These are phyloP conservation scores for Mucor indicus DNA, from an alignment of 371 early-diverging fungal species.

Conservation along the genomic window DNA sequence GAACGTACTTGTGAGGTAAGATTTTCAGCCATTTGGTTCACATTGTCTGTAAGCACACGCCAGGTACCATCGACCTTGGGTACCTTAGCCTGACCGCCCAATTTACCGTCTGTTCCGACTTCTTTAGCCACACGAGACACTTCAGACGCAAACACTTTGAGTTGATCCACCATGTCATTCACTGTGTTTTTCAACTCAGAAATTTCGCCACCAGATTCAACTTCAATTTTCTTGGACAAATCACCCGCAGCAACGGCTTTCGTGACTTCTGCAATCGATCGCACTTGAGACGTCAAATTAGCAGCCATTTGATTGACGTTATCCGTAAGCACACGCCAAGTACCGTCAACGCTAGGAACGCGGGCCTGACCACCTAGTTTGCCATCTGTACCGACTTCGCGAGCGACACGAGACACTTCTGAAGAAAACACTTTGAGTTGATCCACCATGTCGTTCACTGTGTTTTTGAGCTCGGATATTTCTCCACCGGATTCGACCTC, in stretches of 20 bases:
- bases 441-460: conserved; percentile 42
- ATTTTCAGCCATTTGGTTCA: conserved; percentile 49
- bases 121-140: conserved; percentile 46
- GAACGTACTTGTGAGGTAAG: conserved; percentile 56
- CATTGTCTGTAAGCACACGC: conserved; percentile 49
- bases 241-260: conserved; percentile 53
- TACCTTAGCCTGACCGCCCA: conserved; percentile 51
- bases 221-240: conserved; percentile 51
- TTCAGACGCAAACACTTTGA: conserved; percentile 37
- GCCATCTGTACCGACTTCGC: conserved; percentile 52
- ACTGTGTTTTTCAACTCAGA: conserved; percentile 21
- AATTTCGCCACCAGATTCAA: conserved; percentile 38
- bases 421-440: conserved; percentile 33
- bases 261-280: conserved; percentile 20
- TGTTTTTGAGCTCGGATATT: conserved; percentile 30
- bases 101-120: conserved; percentile 52
- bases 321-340: conserved; percentile 43
- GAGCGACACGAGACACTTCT: conserved; percentile 41
- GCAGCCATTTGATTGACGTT: conserved; percentile 46
- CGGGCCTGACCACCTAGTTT: conserved; percentile 28
- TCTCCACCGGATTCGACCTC: conserved; percentile 34
- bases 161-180: conserved; percentile 15
- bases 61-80: conserved; percentile 44
- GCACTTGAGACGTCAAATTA: conserved; percentile 32
- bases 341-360: conserved; percentile 38